These are phyloP conservation scores for Lasiodiplodia gonubiensis DNA, from an alignment of 2,329 filamentous ascomycete species.

Conservation along the genomic window DNA sequence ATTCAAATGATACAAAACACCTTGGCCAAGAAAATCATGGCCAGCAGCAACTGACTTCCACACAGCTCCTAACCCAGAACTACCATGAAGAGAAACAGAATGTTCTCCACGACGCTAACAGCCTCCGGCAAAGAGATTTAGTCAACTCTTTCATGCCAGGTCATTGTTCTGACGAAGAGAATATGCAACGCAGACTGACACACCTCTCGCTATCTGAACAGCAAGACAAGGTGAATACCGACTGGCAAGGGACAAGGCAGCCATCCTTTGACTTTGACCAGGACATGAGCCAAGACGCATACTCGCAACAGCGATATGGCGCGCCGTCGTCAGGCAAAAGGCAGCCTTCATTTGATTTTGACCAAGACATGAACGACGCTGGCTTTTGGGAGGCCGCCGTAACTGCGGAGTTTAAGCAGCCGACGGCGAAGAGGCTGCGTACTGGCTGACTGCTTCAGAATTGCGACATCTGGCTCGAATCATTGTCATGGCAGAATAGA, in stretches of 20 bases:
- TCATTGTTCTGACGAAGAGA: not conserved
- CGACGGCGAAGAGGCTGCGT: not conserved
- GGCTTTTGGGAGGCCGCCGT: not conserved
- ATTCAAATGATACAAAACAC: not conserved
- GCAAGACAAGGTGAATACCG: not conserved
- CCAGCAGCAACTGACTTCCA: not conserved
- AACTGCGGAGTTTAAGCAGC: not conserved
- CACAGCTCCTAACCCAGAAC: not conserved
- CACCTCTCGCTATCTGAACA: conserved; percentile 3
- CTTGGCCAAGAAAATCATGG: not conserved
- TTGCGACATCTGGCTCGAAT: not conserved
- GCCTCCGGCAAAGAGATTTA: not conserved
- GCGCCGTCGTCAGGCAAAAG: not conserved
- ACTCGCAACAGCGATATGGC: not conserved
- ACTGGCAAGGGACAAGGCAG: not conserved
- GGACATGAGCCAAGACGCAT: not conserved
- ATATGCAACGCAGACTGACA: not conserved
- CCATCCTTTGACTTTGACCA: not conserved
- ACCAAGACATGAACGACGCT: not conserved
- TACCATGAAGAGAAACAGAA: not conserved
- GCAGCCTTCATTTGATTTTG: conserved; percentile 12
- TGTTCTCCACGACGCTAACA: too few species aligned
- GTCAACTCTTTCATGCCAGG: not conserved
- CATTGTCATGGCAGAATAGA: not conserved
- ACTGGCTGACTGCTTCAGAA: not conserved